These are phyloP conservation scores for Poterioochromonas sp. DNA, from an alignment of 352 stramenopile species.

Conservation along the genomic window DNA sequence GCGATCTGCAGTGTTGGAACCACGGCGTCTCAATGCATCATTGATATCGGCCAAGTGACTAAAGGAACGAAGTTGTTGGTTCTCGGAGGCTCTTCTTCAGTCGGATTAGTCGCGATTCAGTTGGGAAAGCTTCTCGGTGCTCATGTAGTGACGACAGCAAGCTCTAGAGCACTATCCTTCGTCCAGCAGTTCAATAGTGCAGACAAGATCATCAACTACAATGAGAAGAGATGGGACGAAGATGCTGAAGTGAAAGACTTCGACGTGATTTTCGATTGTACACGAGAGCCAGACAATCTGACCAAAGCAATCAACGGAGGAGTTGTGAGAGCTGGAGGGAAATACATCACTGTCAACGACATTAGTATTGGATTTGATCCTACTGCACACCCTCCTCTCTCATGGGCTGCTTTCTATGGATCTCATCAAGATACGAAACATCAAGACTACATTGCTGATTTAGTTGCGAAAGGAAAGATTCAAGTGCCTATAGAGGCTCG, in stretches of 20 bases:
- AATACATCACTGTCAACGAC: constrained; percentile 37
- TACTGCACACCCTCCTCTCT: constrained; percentile 35
- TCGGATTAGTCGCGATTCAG: constrained; percentile 41
- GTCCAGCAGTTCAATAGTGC: constrained; percentile 36
- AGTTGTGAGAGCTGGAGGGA: constrained; percentile 33
- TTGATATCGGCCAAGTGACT: constrained; percentile 22
- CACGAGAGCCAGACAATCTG: constrained; percentile 27
- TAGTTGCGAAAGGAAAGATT: constrained; percentile 9
- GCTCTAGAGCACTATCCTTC: constrained; percentile 28
- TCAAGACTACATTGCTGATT: constrained; percentile 29
- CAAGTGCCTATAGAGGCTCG: constrained; percentile 51
- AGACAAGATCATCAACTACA: constrained; percentile 39
- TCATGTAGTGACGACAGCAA: constrained; percentile 35
- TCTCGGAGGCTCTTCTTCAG: constrained; percentile 37
- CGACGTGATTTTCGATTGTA: constrained; percentile 38
- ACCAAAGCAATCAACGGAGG: not conserved
- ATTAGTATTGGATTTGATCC: constrained; percentile 34
- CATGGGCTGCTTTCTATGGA: constrained; percentile 40
- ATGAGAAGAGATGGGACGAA: constrained; percentile 11
- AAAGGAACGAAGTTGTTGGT: constrained; percentile 36
- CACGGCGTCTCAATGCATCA: constrained; percentile 37
- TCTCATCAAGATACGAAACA: constrained; percentile 32
- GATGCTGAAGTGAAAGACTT: constrained; percentile 27
- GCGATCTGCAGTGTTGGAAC: constrained; percentile 38
- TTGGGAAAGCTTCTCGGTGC: constrained; percentile 36